Base-by-base conservation (phyloP, 2,329 filamentous ascomycete species). In the Dactylellina haptotyla region DNA sequence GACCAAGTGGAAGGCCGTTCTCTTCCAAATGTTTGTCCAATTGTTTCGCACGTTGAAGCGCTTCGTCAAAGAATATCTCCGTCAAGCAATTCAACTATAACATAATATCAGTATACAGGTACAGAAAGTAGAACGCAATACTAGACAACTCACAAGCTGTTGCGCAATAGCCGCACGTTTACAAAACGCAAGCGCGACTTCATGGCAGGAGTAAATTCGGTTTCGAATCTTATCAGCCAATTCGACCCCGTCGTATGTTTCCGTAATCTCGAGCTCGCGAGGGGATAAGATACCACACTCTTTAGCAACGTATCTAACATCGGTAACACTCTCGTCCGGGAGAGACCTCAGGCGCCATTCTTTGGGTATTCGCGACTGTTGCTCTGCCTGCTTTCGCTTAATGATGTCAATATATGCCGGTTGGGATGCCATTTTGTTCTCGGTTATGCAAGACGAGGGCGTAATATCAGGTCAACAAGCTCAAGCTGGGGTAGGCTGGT, bases 31-130 rank as follows among this genome's bases (percentile, higher is more conserved):
- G 80, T n/a, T 81, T 80, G 76, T 89, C 87, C 1, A 85, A 80
- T 1, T 80, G 76, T 34, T 79, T 79, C 0, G 87, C 87, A 1
- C 81, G 83, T 1, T 78, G 69, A 1, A 88, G 77, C 3, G 85
- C 87, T 18, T 83, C 81, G 16, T 84, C 81, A 75, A 88, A 88
- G 70, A 86, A 85, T 0, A 84, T 84, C 71, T 87, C 86, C 1
- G 83, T 82, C 2, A 85, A 80, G 53, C 84, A 85, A 75, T 86
- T 85, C 8, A 82, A 82, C 77, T 78, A 39, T 10, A 48, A n/a
- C n/a, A n/a, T n/a, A n/a, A n/a, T n/a, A n/a, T n/a, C n/a, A n/a
- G n/a, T n/a, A n/a, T n/a, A n/a, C n/a, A n/a, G n/a, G n/a, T n/a
- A n/a, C n/a, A n/a, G n/a, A n/a, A n/a, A n/a, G n/a, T n/a, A n/a